These are phyloP conservation scores for Alternaria ethzedia DNA, from an alignment of 2,329 filamentous ascomycete species.

Conservation along the genomic window DNA sequence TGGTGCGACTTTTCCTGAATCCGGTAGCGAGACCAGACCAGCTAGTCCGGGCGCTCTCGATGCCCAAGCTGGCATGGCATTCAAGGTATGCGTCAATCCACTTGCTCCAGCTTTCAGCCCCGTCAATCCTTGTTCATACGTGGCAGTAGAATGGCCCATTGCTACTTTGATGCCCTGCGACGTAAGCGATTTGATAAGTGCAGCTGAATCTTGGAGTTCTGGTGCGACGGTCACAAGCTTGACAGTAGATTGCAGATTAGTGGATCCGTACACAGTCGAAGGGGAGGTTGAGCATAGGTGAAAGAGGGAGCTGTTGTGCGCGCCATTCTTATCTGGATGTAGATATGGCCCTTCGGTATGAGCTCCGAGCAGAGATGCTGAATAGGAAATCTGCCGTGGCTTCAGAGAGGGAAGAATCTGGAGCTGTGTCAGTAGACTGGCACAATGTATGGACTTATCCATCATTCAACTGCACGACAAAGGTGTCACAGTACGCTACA, in stretches of 20 bases:
- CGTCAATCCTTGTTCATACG: slow-evolving; percentile 53
- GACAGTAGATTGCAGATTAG: slow-evolving; percentile 49
- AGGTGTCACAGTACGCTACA: not conserved
- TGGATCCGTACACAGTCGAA: slow-evolving; percentile 54
- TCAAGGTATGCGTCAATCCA: slow-evolving; percentile 61
- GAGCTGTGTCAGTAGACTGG: slow-evolving; percentile 7
- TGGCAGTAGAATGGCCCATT: slow-evolving; percentile 60
- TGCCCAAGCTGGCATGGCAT: slow-evolving; percentile 60
- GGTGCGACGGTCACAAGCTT: slow-evolving; percentile 62
- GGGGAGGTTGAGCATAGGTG: slow-evolving; percentile 45
- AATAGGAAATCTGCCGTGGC: slow-evolving; percentile 51
- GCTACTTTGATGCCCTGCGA: slow-evolving; percentile 54
- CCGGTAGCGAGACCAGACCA: slow-evolving; percentile 48
- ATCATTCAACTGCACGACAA: not conserved
- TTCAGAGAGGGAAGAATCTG: slow-evolving; percentile 57
- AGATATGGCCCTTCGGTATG: slow-evolving; percentile 65
- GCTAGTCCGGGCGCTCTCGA: slow-evolving; percentile 60
- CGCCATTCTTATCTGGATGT: slow-evolving; percentile 60
- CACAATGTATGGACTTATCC: not conserved
- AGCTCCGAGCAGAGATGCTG: slow-evolving; percentile 62
- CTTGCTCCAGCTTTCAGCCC: slow-evolving; percentile 58
- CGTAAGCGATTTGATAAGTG: slow-evolving; percentile 53
- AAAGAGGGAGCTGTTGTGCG: slow-evolving; percentile 58
- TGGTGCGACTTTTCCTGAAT: slow-evolving; percentile 24
- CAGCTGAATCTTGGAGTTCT: slow-evolving; percentile 53